Percentiles rank a stretch among this genome's conserved stretches.
Conservation (phyloP, 176 grass and related monocot genomes). For the Thinopyrum elongatum region DNA sequence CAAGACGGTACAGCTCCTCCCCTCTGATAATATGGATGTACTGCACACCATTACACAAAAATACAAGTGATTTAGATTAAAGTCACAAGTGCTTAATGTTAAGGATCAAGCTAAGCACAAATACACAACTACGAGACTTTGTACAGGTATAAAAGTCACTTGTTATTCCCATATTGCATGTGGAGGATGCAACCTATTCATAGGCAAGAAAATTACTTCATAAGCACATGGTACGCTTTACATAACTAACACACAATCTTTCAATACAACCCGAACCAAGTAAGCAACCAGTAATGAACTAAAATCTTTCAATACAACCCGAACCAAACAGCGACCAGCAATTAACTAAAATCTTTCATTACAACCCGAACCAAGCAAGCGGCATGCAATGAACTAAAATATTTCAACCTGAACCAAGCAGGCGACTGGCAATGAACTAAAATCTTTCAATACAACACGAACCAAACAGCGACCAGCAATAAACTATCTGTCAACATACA, state of each 20-base stretch:
- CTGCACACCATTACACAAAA: slow-evolving; percentile 49
- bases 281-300: neutral
- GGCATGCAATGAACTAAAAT: neutral
- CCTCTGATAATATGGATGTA: slow-evolving; percentile 91
- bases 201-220: neutral
- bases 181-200: neutral
- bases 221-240: neutral
- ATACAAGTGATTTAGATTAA: slow-evolving; percentile 20
- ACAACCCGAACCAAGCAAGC: neutral
- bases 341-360: neutral
- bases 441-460: neutral
- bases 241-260: neutral
- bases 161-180: neutral
- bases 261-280: slow-evolving; percentile 5
- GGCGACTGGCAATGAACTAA: neutral
- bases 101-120: neutral
- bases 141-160: neutral
- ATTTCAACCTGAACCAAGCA: slow-evolving; percentile 1
- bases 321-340: neutral
- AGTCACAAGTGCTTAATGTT: neutral
- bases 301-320: neutral
- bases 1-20: slow-evolving; percentile 72
- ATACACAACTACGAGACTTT: neutral
- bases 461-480: neutral
- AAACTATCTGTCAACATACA: neutral